These are phyloP conservation scores for Rhodosporidiobolus sp. DNA, from an alignment of 768 basidiomycete genomes.

Conservation along the genomic window DNA sequence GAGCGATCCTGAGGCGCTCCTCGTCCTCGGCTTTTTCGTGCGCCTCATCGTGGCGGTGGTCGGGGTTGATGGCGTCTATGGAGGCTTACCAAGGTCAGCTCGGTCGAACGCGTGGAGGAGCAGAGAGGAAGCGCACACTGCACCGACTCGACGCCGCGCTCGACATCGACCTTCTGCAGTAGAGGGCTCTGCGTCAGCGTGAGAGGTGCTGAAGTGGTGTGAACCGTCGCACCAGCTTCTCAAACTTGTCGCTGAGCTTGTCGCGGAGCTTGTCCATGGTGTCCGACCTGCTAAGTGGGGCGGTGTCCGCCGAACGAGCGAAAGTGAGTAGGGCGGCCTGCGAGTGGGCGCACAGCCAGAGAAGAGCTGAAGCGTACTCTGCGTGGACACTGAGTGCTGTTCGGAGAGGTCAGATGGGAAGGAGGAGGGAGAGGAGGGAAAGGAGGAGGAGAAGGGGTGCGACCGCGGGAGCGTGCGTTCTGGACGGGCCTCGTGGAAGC, in stretches of 20 bases:
- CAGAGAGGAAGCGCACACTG: constrained; percentile 3
- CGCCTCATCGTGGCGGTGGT: constrained; percentile 62
- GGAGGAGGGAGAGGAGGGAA: too few relatives aligned
- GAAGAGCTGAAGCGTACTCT: too few relatives aligned
- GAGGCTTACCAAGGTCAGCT: background rate
- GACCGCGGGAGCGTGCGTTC: too few relatives aligned
- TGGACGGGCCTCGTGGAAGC: too few relatives aligned
- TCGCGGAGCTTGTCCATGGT: constrained; percentile 1
- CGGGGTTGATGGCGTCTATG: constrained; percentile 24
- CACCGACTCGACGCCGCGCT: constrained; percentile 10
- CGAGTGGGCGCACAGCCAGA: too few relatives aligned
- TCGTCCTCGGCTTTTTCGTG: constrained; percentile 45
- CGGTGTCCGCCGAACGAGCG: background rate
- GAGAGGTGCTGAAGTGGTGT: background rate
- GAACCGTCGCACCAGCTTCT: constrained; percentile 17
- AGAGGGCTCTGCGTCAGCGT: background rate
- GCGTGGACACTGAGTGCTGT: background rate
- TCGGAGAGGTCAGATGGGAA: background rate
- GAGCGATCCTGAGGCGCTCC: constrained; percentile 65
- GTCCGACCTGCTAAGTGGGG: background rate
- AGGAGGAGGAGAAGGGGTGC: background rate
- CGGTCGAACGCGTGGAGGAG: background rate
- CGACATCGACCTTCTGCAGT: background rate
- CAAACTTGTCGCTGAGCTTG: constrained; percentile 23
- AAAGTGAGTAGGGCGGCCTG: too few relatives aligned